Evolutionary conservation across 1,284 basidiomycete species (phyloP), one percentile per base, ranked within the genome.

Genomic region (Pholiota adiposa): DNA sequence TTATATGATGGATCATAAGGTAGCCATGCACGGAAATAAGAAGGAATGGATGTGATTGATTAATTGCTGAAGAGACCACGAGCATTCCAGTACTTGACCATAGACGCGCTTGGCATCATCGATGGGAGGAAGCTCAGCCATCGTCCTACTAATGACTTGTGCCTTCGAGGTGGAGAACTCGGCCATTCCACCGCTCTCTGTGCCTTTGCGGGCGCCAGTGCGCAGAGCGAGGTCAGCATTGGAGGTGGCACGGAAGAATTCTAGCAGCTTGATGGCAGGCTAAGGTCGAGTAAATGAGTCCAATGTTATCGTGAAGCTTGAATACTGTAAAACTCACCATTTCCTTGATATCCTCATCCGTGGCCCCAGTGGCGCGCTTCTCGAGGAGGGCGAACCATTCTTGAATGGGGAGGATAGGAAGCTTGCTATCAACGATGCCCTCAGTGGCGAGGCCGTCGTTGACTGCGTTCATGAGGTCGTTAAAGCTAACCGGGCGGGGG

Each of bases 211-310:
- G n/a, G n/a, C n/a, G n/a, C n/a, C n/a, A n/a, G n/a, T n/a, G n/a
- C n/a, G n/a, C n/a, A n/a, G n/a, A n/a, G n/a, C n/a, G n/a, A n/a
- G n/a, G n/a, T 65, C 64, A 31, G 53, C 56, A 3, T 55, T 50
- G 12, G 61, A 56, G 8, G 66, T 58, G 21, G 41, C 50, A 9
- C 65, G 63, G 65, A 75, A 74, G 56, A 77, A 78, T 9, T 71
- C 68, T 2, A 74, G 51, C 11, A 78, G 64, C 51, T 74, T 75
- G 60, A 74, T 65, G 1, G 72, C 74, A 46, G 75, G 75, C 74
- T 76, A 57, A 14, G 25, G 31, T 29, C 31, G 36, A 34, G 18
- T n/a, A n/a, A n/a, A n/a, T n/a, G n/a, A n/a, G n/a, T n/a, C n/a
- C 33, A 25, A 12, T 27, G 29, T 31, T 6, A 27, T 18, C 27